Conservation (phyloP, 768 basidiomycete genomes). For the Cyclocybe cylindracea region DNA sequence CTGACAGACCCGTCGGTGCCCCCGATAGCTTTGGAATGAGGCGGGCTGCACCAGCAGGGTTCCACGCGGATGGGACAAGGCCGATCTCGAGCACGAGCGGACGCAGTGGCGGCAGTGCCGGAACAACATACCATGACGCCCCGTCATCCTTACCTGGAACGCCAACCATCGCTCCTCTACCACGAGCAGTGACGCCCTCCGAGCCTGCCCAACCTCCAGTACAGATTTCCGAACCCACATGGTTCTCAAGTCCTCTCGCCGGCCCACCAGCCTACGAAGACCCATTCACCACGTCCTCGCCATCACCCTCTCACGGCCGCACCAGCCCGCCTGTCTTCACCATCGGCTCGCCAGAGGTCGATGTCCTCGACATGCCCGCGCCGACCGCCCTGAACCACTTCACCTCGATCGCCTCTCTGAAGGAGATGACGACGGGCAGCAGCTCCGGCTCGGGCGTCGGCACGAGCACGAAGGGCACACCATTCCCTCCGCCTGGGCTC, state of each 20-base stretch:
- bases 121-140: conserved; percentile 67
- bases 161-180: conserved; percentile 40
- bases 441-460: conserved; percentile 21
- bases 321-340: conserved; percentile 5
- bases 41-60: conserved; percentile 32
- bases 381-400: conserved; percentile 61
- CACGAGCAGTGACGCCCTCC: conserved; percentile 49
- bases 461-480: conserved; percentile 16
- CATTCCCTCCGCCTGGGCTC: conserved; percentile 40
- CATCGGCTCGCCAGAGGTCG: conserved; percentile 11
- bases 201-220: conserved; percentile 13
- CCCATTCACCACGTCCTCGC: conserved; percentile 10
- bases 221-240: conserved; percentile 18
- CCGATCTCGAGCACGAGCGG: conserved; percentile 62
- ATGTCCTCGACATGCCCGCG: conserved; percentile 40
- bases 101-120: conserved; percentile 52
- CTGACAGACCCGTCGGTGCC: conserved; percentile 16
- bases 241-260: conserved; percentile 22
- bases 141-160: conserved; percentile 48
- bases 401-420: conserved; percentile 35
- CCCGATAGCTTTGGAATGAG: conserved; percentile 26
- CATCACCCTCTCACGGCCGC: conserved; percentile 12
- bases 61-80: conserved; percentile 38
- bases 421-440: conserved; percentile 31
- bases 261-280: conserved; percentile 26